A percentile compares a stretch with the other conserved stretches of the same genome.
Evolutionary conservation across 2,329 filamentous ascomycete species (phyloP).

Genomic region (Zopfia rhizophila): DNA sequence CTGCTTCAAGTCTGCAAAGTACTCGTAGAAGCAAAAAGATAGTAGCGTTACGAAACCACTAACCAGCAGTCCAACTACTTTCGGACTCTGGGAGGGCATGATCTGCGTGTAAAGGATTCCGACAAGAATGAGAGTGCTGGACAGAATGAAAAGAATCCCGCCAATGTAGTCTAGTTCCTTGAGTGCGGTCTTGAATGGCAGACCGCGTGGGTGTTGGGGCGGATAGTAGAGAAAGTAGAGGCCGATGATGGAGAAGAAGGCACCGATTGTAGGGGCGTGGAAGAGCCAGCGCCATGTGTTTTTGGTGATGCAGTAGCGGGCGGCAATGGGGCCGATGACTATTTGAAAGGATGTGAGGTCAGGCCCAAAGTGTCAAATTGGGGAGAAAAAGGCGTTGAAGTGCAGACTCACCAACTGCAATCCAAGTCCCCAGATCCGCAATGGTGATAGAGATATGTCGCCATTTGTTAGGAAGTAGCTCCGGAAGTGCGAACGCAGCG

Average conservation of each 20-base stretch:
- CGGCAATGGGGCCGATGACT: conserved; percentile 57
- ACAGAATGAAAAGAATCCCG: conserved; percentile 32
- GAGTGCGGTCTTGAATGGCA: conserved; percentile 23
- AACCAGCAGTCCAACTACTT: conserved; percentile 37
- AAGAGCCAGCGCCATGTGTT: conserved; percentile 58
- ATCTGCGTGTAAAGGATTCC: conserved; percentile 38
- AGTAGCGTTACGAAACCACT: conserved; percentile 37
- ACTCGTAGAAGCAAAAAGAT: conserved; percentile 38
- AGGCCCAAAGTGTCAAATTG: too few species aligned
- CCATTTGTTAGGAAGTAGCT: conserved; percentile 62
- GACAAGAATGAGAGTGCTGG: conserved; percentile 28
- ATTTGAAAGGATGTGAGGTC: too few species aligned
- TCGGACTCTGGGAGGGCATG: conserved; percentile 22
- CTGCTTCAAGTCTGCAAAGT: conserved; percentile 3
- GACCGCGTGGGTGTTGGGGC: conserved; percentile 45
- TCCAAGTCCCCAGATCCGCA: conserved; percentile 47
- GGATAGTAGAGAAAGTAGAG: conserved; percentile 53
- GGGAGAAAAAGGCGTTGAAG: background rate
- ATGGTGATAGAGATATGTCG: conserved; percentile 57
- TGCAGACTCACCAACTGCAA: conserved; percentile 43
- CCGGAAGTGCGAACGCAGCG: conserved; percentile 57
- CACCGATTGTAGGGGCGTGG: conserved; percentile 53
- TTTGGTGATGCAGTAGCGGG: conserved; percentile 51
- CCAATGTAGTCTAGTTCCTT: conserved; percentile 39
- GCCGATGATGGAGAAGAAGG: conserved; percentile 55